These are phyloP conservation scores for Hansfordia pulvinata DNA, from an alignment of 2,329 filamentous ascomycete species.

Conservation along the genomic window DNA sequence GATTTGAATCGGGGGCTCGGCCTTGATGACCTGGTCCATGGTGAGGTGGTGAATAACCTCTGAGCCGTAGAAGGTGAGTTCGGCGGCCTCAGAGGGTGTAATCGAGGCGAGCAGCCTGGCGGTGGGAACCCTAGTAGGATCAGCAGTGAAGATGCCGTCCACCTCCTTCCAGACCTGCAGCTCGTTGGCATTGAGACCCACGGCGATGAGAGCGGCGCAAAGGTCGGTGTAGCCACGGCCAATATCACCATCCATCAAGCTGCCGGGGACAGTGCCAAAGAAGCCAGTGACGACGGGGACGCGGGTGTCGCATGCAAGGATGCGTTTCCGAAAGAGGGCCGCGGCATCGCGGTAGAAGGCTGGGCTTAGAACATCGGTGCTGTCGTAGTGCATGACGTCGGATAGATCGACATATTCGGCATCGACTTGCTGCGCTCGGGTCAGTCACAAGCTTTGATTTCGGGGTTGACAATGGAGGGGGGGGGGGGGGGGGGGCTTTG, in stretches of 20 bases:
- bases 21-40: conserved; percentile 90
- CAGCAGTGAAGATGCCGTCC: conserved; percentile 76
- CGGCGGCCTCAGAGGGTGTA: conserved; percentile 87
- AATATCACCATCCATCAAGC: conserved; percentile 75
- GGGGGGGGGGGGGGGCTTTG: conserved; percentile 1
- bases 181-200: conserved; percentile 75
- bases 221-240: conserved; percentile 95
- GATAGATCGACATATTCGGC: conserved; percentile 85
- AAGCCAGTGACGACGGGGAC: conserved; percentile 83
- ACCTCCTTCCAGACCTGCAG: conserved; percentile 99
- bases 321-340: conserved; percentile 45
- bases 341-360: conserved; percentile 58
- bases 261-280: conserved; percentile 86
- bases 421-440: conserved; percentile 47
- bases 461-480: background rate
- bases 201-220: conserved; percentile 82
- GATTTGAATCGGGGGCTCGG: conserved; percentile 65
- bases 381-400: conserved; percentile 61
- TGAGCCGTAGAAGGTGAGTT: conserved; percentile 86
- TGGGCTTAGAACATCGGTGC: conserved; percentile 44
- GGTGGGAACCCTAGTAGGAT: conserved; percentile 81
- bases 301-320: conserved; percentile 49
- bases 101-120: conserved; percentile 81
- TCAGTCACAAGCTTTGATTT: background rate
- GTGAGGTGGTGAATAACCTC: conserved; percentile 98